phyloP scores from a whole-genome alignment of 257 asterid genomes.

The Nicotiana obtusifolia region DNA sequence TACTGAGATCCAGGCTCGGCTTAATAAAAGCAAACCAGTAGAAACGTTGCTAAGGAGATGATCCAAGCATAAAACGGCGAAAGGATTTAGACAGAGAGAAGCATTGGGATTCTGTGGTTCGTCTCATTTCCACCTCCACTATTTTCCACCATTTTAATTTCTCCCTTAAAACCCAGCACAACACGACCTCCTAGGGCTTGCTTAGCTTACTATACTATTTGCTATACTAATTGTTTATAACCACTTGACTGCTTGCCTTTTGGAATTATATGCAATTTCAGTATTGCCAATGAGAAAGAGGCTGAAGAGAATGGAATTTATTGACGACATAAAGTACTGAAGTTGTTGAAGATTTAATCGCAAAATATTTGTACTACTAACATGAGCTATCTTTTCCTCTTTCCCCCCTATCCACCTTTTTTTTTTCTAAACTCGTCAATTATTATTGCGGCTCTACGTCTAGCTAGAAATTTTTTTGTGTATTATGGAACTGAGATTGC shows the following conservation, averaged over 20 bases:
- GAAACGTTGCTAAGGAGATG: slow-evolving; percentile 14
- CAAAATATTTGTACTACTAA: not conserved
- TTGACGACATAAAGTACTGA: slow-evolving; percentile 10
- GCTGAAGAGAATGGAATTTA: not conserved
- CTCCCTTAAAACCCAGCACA: not conserved
- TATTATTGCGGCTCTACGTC: not conserved
- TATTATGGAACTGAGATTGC: not conserved
- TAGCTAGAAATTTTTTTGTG: not conserved
- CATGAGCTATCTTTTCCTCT: not conserved
- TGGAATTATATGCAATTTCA: slow-evolving; percentile 24
- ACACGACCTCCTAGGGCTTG: slow-evolving; percentile 19
- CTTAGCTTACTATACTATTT: not conserved
- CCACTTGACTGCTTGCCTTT: slow-evolving; percentile 25
- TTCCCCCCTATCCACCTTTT: not conserved
- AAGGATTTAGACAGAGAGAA: slow-evolving; percentile 38
- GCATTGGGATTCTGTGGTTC: slow-evolving; percentile 66
- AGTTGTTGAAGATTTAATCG: slow-evolving; percentile 6
- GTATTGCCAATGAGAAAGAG: not conserved
- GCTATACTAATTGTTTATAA: not conserved
- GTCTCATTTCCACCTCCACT: not conserved
- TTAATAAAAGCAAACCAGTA: not conserved
- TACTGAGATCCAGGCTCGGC: not conserved
- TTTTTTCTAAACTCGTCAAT: not conserved
- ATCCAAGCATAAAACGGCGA: slow-evolving; percentile 60
- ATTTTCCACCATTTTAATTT: not conserved